Evolutionary conservation across 2,329 filamentous ascomycete species (phyloP).

Genomic region (Colletotrichum graminicola): DNA sequence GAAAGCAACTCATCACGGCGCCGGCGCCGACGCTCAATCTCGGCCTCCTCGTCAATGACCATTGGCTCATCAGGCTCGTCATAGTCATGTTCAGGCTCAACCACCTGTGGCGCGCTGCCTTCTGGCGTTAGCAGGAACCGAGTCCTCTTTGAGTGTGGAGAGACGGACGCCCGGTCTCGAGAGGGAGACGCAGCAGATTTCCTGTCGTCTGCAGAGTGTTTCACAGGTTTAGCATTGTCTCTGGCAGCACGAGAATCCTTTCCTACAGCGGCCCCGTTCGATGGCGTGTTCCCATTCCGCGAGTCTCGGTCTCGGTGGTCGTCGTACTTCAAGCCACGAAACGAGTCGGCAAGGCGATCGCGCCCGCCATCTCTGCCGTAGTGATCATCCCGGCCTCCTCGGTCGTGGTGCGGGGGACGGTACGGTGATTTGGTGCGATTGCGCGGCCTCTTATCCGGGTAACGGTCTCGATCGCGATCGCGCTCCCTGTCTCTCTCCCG

Average conservation of each 20-base stretch:
- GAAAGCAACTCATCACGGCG: slow-evolving; percentile 87
- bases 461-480: slow-evolving; percentile 54
- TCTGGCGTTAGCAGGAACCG: slow-evolving; percentile 20
- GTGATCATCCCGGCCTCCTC: slow-evolving; percentile 51
- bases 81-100: slow-evolving; percentile 51
- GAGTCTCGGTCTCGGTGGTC: slow-evolving; percentile 62
- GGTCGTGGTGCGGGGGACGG: slow-evolving; percentile 54
- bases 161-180: slow-evolving; percentile 51
- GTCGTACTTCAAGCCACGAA: slow-evolving; percentile 55
- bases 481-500: slow-evolving; percentile 45
- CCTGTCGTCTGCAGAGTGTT: slow-evolving; percentile 63
- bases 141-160: neutral
- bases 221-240: slow-evolving; percentile 76
- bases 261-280: slow-evolving; percentile 72
- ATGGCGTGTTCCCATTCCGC: slow-evolving; percentile 70
- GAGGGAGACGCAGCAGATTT: slow-evolving; percentile 47
- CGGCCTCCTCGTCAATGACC: slow-evolving; percentile 81
- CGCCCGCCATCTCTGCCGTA: slow-evolving; percentile 50
- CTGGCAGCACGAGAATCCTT: slow-evolving; percentile 69
- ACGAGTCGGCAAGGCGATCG: slow-evolving; percentile 44
- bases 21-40: slow-evolving; percentile 87
- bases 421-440: slow-evolving; percentile 68
- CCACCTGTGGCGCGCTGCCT: slow-evolving; percentile 45
- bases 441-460: slow-evolving; percentile 66
- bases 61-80: slow-evolving; percentile 65